Evolutionary conservation across 1,284 basidiomycete species (phyloP).

Genomic region (Ganoderma boninense): DNA sequence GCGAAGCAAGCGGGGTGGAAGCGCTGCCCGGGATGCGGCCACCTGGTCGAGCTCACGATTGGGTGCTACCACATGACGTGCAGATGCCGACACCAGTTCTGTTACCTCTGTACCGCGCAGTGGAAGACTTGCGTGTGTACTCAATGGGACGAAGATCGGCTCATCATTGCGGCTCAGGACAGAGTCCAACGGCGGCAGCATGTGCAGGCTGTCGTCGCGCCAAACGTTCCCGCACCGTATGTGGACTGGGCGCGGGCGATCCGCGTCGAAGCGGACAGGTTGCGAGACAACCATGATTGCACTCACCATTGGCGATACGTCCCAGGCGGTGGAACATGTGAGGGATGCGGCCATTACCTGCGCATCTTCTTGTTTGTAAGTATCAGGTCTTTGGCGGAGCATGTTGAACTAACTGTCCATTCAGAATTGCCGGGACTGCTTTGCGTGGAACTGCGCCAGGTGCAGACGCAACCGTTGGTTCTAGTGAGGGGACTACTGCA

Average conservation of each 20-base stretch:
- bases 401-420: slow-evolving; percentile 4
- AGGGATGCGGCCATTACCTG: slow-evolving; percentile 48
- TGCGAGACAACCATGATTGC: slow-evolving; percentile 57
- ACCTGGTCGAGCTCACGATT: slow-evolving; percentile 45
- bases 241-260: slow-evolving; percentile 40
- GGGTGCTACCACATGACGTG: slow-evolving; percentile 53
- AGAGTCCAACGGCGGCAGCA: slow-evolving; percentile 43
- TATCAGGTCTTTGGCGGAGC: neutral
- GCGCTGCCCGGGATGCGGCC: slow-evolving; percentile 50
- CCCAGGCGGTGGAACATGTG: slow-evolving; percentile 49
- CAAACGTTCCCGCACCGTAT: slow-evolving; percentile 29
- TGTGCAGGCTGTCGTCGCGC: slow-evolving; percentile 34
- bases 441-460: slow-evolving; percentile 30
- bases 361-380: slow-evolving; percentile 39
- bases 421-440: slow-evolving; percentile 30
- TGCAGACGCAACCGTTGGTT: slow-evolving; percentile 33
- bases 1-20: slow-evolving; percentile 52
- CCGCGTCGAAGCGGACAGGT: slow-evolving; percentile 39
- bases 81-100: slow-evolving; percentile 46
- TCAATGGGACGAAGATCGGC: slow-evolving; percentile 61
- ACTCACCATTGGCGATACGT: slow-evolving; percentile 50
- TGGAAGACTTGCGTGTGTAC: slow-evolving; percentile 64
- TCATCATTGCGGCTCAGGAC: slow-evolving; percentile 42
- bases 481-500: neutral
- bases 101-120: slow-evolving; percentile 56